phyloP scores from a whole-genome alignment of 1,284 basidiomycete genomes.

The Boletellus deceptivus region DNA sequence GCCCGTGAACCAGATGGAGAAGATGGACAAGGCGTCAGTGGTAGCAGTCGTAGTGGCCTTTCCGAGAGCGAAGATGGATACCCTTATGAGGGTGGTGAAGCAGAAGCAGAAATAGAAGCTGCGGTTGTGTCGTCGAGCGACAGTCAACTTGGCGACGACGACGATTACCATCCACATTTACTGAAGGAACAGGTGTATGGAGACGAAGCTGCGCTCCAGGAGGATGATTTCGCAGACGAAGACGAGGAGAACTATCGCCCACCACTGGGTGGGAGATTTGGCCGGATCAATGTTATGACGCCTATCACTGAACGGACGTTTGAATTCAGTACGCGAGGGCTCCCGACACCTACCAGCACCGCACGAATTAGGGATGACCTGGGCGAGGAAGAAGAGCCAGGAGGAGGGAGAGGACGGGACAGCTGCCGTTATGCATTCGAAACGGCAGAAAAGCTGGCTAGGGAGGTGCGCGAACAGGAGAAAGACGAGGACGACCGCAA shows the following conservation, averaged over 20 bases:
- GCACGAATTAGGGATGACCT: constrained; percentile 23
- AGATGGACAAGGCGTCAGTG: constrained; percentile 25
- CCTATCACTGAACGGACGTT: constrained; percentile 92
- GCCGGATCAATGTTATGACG: constrained; percentile 85
- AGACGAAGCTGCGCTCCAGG: constrained; percentile 25
- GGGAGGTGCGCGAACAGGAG: constrained; percentile 44
- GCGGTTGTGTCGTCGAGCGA: constrained; percentile 35
- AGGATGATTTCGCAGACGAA: constrained; percentile 30
- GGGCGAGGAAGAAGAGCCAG: constrained; percentile 23
- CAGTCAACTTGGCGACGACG: constrained; percentile 34
- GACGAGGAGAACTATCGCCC: constrained; percentile 36
- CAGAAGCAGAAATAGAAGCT: constrained; percentile 31
- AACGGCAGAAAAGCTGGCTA: constrained; percentile 54
- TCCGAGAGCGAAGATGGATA: constrained; percentile 36
- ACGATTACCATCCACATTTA: constrained; percentile 28
- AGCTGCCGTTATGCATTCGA: constrained; percentile 49
- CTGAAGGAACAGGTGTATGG: constrained; percentile 18
- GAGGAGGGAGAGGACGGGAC: constrained; percentile 22
- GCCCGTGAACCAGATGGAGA: constrained; percentile 26
- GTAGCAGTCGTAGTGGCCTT: constrained; percentile 30
- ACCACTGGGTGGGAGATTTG: constrained; percentile 71
- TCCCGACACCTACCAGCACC: constrained; percentile 32
- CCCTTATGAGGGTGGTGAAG: constrained; percentile 28
- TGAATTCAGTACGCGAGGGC: constrained; percentile 69
- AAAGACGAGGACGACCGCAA: constrained; percentile 20